Evolutionary conservation across 2,329 filamentous ascomycete species (phyloP), one percentile per base, ranked within the genome.

Genomic region (Plenodomus lindquistii): DNA sequence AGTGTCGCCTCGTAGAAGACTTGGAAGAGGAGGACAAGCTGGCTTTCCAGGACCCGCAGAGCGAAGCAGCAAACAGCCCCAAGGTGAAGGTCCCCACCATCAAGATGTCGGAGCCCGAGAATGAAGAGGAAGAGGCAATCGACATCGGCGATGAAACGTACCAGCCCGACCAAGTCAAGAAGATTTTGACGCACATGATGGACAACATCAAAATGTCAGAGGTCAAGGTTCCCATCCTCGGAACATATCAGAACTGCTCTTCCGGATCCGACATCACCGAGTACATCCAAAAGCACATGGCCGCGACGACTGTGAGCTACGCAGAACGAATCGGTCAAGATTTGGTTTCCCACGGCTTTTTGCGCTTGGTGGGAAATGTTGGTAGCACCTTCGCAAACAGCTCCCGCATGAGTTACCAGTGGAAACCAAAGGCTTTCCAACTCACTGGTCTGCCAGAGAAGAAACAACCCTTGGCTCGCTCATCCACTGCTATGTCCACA

Each of bases 1-100:
- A 97, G 76, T 99, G 94, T 72, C 87, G 95, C 41, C 79, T 97
- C 54, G 88, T 97, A 6, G 95, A 99, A 71, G 94, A 99, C 69
- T 77, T 97, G 52, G 94, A 99, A 72, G 94, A 99, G 75, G 95
- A 99, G 78, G 96, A 97, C 73, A 97, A 99, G 75, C 82, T 99
- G 46, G 94, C 92, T 34, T 99, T 99, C 75, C 91, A 96, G 72
- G 91, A 92, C 58, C 91, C 91, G 4, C 79, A 82, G 52, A 79
- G 70, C 42, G 74, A 80, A 53, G 70, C 66, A 16, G 67, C 71
- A 8, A 70, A 74, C 64, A 80, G 82, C 71, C 75, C 79, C 46
- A 72, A 79, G 68, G 59, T 80, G 79, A 85, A 70, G 70, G 88
- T 91, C 35, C 89, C 89, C 37, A 92, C 91, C 68, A 96, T 99